Base-by-base conservation (phyloP, 331 rosid species). In the Quercus tomentella region DNA sequence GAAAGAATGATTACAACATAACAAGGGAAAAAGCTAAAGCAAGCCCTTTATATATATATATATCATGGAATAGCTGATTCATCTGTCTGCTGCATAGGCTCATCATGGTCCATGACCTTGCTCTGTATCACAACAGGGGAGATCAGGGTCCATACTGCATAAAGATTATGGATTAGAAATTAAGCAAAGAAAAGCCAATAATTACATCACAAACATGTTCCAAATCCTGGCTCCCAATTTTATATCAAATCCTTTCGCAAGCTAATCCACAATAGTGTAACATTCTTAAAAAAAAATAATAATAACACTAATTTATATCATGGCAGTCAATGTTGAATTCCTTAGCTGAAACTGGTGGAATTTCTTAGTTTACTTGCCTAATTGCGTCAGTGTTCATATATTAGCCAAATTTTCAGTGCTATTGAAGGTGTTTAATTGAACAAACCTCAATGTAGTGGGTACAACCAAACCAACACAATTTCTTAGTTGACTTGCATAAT, bases 101-200 rank as follows among this genome's bases (percentile, higher is more conserved):
- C 89, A 62, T 79, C 84, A 71, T 67, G 74, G 76, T 83, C 82
- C 70, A 73, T 84, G 10, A 86, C 85, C 81, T 77, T 86, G 62
- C 81, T 84, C 85, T 85, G 79, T 56, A 85, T 83, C 84, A 91
- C 82, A 61, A 84, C 77, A 1, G 95, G 97, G 22, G 94, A 92
- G 67, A 92, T 92, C 76, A 94, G 55, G 72, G 92, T 92, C 98
- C 97, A 92, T 75, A 92, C 98, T 91, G 92, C 85, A 77, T 57
- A 28, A 71, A 51, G 31, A 31, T 45, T 21, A 72, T 30, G 43
- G 56, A 73, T 61, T 22, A 55, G 49, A 66, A 75, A 22, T n/a
- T 22, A 72, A 80, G 4, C 37, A 66, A 63, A 73, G 35, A 12
- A 37, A 33, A 20, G 22, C 21, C 52, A 35, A 33, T 49, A 11